phyloP scores from a whole-genome alignment of 1,284 basidiomycete species.

The Athelia psychrophila region DNA sequence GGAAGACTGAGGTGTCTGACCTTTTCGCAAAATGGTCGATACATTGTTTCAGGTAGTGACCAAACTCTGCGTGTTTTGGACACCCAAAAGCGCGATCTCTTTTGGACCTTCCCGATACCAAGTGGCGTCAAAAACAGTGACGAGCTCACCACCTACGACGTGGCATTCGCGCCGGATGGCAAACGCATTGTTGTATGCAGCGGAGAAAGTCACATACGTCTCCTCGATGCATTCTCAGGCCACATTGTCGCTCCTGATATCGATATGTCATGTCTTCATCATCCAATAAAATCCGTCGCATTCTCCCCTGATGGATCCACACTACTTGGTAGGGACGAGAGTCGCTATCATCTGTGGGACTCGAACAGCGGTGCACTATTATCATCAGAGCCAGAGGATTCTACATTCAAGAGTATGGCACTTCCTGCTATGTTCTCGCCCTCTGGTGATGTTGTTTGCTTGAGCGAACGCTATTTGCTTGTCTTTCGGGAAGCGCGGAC shows the following conservation, averaged over 20 bases:
- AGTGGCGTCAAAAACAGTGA: background rate
- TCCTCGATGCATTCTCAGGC: background rate
- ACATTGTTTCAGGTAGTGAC: background rate
- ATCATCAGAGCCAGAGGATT: background rate
- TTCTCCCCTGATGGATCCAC: background rate
- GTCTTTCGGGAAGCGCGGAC: background rate
- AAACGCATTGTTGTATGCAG: background rate
- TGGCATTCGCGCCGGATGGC: background rate
- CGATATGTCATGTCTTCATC: too few species aligned
- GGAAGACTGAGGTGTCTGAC: background rate
- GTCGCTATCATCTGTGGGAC: background rate
- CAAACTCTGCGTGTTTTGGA: background rate
- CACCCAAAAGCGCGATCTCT: background rate
- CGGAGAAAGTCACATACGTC: background rate
- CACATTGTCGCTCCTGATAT: background rate
- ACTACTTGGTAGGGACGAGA: background rate
- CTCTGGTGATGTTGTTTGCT: background rate
- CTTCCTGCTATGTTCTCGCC: background rate
- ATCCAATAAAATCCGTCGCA: background rate
- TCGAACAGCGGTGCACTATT: background rate
- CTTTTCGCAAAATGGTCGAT: background rate
- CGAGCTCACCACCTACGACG: too few species aligned
- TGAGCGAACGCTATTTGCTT: background rate
- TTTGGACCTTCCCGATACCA: background rate
- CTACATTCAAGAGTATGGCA: too few species aligned